Percentiles rank a stretch among this genome's conserved stretches.
These are phyloP conservation scores for Chaetomium globosum DNA, from an alignment of 2,329 filamentous ascomycete genomes.

Conservation along the genomic window DNA sequence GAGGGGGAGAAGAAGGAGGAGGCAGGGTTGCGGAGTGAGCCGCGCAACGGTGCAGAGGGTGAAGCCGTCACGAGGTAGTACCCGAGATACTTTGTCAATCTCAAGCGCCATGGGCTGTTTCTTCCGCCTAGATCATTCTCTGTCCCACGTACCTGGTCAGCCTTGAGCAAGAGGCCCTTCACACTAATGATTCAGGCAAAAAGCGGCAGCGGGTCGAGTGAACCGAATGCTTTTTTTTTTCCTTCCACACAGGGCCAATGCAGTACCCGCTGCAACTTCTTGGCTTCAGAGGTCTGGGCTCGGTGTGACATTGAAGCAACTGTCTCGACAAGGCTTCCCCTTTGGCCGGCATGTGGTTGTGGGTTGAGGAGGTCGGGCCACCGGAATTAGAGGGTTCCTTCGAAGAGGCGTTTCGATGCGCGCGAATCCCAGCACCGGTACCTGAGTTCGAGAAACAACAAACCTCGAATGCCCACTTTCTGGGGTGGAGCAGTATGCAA, in stretches of 20 bases:
- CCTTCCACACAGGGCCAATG: background rate
- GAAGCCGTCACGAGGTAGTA: background rate
- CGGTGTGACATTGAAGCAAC: background rate
- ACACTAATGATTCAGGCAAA: conserved; percentile 32
- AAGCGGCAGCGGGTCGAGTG: background rate
- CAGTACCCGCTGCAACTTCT: conserved; percentile 7
- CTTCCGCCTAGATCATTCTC: background rate
- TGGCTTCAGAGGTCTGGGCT: conserved; percentile 12
- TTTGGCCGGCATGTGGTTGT: too few species aligned
- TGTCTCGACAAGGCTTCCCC: background rate
- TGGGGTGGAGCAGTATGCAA: background rate
- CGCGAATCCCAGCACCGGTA: background rate
- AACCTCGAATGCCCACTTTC: background rate
- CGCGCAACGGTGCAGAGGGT: background rate
- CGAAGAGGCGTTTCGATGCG: background rate
- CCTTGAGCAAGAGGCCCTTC: background rate
- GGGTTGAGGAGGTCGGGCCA: background rate
- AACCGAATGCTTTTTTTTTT: background rate
- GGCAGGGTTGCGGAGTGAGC: background rate
- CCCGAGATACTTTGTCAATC: conserved; percentile 1
- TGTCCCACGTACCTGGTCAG: conserved; percentile 3
- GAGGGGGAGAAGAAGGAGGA: conserved; percentile 10
- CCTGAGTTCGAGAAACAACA: background rate
- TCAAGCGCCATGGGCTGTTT: background rate
- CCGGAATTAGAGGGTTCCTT: background rate